Percentiles rank a stretch among this genome's conserved stretches.
phyloP scores from a whole-genome alignment of 495 filamentous ascomycete species.

The Clohesyomyces aquaticus region DNA sequence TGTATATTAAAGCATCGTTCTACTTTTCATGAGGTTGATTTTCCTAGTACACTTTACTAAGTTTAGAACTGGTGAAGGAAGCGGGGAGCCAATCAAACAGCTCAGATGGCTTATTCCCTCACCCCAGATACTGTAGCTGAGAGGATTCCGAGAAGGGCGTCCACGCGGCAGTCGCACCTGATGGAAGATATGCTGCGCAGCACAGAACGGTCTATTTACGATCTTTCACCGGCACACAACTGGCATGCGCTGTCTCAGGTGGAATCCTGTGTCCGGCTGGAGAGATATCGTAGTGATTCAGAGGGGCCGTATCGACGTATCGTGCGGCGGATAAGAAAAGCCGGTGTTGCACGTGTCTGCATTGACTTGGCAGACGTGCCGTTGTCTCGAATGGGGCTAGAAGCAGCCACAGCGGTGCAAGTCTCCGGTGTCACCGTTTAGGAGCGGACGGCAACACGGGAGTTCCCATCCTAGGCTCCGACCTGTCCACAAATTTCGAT shows the following conservation, averaged over 20 bases:
- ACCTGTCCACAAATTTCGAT: slow-evolving; percentile 23
- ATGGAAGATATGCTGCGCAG: neutral
- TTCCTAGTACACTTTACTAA: neutral
- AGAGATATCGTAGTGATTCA: neutral
- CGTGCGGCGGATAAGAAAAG: no score
- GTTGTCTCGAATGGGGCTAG: neutral
- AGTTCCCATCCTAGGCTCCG: neutral
- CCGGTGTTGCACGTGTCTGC: neutral
- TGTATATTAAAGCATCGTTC: neutral
- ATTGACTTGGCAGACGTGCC: neutral
- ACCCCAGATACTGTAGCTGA: neutral
- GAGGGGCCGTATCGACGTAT: no score
- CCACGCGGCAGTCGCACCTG: neutral
- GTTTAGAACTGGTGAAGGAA: neutral
- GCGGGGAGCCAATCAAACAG: neutral
- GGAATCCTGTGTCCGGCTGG: no score
- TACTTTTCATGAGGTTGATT: neutral
- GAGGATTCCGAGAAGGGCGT: neutral
- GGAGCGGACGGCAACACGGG: slow-evolving; percentile 8
- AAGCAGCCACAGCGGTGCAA: slow-evolving; percentile 8
- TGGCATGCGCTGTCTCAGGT: neutral
- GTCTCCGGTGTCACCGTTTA: slow-evolving; percentile 18
- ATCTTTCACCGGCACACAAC: neutral
- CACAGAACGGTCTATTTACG: neutral
- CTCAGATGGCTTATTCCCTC: neutral